These are phyloP conservation scores for Chytriomyces sp. DNA, from an alignment of 192 early-diverging fungal species.

Conservation along the genomic window DNA sequence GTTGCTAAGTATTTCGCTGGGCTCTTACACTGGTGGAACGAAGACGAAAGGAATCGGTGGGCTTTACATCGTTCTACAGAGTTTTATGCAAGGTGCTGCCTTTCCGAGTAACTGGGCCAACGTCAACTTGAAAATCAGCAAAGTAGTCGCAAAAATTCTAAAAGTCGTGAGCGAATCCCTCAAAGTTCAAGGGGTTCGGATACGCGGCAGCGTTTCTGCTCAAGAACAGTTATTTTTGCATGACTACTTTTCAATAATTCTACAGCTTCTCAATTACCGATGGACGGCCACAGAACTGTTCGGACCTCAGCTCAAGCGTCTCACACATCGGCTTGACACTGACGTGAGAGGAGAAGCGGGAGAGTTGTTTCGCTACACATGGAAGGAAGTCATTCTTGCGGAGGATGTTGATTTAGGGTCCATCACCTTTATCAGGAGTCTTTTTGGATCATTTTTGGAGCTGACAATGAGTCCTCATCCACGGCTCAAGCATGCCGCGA, in stretches of 20 bases:
- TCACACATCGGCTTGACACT: constrained; percentile 58
- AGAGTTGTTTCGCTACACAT: constrained; percentile 55
- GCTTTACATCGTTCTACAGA: constrained; percentile 31
- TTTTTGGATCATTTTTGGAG: constrained; percentile 52
- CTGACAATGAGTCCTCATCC: constrained; percentile 51
- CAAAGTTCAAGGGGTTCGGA: constrained; percentile 22
- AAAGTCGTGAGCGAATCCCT: constrained; percentile 39
- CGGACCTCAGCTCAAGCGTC: constrained; percentile 56
- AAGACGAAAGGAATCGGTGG: background rate
- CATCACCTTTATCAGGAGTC: constrained; percentile 37
- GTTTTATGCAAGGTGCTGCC: constrained; percentile 39
- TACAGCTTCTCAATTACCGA: constrained; percentile 57
- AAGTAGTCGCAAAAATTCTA: constrained; percentile 35
- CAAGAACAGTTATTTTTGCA: constrained; percentile 40
- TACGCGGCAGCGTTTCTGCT: background rate
- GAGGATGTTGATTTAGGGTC: constrained; percentile 29
- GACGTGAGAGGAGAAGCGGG: constrained; percentile 65
- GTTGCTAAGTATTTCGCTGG: constrained; percentile 5
- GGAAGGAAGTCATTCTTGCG: constrained; percentile 48
- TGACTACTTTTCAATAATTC: constrained; percentile 47
- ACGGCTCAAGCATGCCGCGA: constrained; percentile 38
- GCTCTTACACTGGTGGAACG: background rate
- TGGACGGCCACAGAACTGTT: constrained; percentile 61
- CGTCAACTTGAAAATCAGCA: constrained; percentile 42
- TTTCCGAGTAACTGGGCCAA: constrained; percentile 43